Conservation (phyloP, 2,329 filamentous ascomycete species). For the Penicillium glabrum region DNA sequence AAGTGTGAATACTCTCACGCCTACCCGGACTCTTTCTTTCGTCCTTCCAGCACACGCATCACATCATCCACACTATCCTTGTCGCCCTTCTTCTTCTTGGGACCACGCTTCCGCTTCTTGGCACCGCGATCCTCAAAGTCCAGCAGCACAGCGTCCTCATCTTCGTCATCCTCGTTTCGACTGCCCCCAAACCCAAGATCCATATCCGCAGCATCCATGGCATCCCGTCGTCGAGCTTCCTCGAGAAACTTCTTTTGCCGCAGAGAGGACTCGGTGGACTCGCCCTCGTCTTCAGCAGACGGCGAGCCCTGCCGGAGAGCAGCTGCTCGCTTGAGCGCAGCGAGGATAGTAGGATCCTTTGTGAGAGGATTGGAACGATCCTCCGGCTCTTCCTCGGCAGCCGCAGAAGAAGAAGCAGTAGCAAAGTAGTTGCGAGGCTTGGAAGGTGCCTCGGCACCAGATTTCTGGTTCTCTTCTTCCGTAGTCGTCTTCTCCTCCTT, state of each 20-base stretch:
- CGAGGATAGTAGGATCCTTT: conserved; percentile 75
- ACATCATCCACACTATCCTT: conserved; percentile 75
- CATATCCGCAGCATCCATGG: conserved; percentile 84
- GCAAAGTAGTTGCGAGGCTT: conserved; percentile 51
- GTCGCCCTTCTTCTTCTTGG: conserved; percentile 53
- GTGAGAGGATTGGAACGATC: conserved; percentile 48
- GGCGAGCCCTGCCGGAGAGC: conserved; percentile 54
- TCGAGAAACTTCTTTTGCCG: conserved; percentile 73
- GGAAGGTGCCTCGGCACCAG: conserved; percentile 4
- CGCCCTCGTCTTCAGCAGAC: conserved; percentile 41
- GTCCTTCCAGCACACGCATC: conserved; percentile 70
- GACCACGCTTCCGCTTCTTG: conserved; percentile 55
- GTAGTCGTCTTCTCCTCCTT: conserved; percentile 6
- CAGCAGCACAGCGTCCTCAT: conserved; percentile 66
- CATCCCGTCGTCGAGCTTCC: conserved; percentile 55
- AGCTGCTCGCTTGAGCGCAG: conserved; percentile 82
- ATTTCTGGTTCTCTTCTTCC: conserved; percentile 8
- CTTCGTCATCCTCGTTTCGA: conserved; percentile 83
- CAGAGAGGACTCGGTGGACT: conserved; percentile 63
- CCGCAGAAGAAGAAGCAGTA: conserved; percentile 27
- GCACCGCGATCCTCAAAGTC: conserved; percentile 35
- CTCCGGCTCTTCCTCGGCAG: conserved; percentile 50
- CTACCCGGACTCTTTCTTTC: conserved; percentile 41
- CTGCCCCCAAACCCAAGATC: conserved; percentile 93
- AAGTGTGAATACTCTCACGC: neutral